A percentile compares a stretch with the other conserved stretches of the same genome.
Evolutionary conservation across 495 filamentous ascomycete genomes (phyloP).

Genomic region (Halenospora varia): DNA sequence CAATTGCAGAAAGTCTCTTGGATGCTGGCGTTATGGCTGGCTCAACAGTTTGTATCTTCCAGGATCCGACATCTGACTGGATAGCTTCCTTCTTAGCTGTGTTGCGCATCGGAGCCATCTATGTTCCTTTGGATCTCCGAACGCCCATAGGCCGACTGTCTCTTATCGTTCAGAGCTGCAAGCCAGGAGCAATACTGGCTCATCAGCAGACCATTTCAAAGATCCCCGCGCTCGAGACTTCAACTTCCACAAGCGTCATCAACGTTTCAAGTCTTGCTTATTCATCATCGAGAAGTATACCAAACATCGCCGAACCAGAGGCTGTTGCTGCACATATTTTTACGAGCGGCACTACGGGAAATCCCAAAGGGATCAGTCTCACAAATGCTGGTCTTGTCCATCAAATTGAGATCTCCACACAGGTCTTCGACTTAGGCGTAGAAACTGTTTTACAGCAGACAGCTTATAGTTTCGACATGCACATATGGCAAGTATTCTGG

Average conservation of each 20-base stretch:
- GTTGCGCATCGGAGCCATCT: constrained; percentile 40
- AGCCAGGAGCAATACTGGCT: constrained; percentile 6
- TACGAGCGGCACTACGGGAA: constrained; percentile 90
- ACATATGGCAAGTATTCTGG: constrained; percentile 2
- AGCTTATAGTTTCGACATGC: constrained; percentile 11
- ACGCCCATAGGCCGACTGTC: constrained; percentile 24
- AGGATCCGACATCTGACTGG: constrained; percentile 38
- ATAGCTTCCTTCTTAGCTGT: constrained; percentile 49
- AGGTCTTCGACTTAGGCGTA: not conserved
- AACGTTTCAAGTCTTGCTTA: not conserved
- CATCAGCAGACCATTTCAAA: not conserved
- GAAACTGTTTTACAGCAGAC: constrained; percentile 17
- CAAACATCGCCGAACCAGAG: not conserved
- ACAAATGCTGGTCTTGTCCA: no score
- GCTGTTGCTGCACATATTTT: constrained; percentile 70
- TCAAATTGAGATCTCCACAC: constrained; percentile 22
- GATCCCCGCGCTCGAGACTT: not conserved
- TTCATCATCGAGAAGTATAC: not conserved
- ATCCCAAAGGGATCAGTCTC: constrained; percentile 86
- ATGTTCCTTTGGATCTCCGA: constrained; percentile 48
- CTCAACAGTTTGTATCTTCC: constrained; percentile 24
- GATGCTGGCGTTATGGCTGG: not conserved
- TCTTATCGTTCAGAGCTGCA: not conserved
- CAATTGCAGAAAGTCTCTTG: not conserved
- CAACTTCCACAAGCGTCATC: not conserved